Evolutionary conservation across 768 basidiomycete genomes (phyloP), one percentile per base, ranked within the genome.

Genomic region (Serendipita vermifera): DNA sequence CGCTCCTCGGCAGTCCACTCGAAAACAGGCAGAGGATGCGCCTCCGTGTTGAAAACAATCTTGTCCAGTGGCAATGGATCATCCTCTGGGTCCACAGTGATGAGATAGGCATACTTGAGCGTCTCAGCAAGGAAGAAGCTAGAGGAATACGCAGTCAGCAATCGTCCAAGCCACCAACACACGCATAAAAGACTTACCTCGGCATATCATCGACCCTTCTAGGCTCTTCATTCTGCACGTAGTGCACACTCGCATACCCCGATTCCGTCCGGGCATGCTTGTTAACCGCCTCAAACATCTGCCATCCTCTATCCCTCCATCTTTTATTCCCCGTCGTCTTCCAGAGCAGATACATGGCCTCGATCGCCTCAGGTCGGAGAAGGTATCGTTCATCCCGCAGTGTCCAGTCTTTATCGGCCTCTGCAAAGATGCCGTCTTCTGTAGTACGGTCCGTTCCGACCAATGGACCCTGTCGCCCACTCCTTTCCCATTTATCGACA

Each of bases 301-400:
- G 39, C 65, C 65, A 66, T 22, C 60, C 64, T 15, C 65, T 58
- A 27, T 66, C 61, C 20, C 65, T 55, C 65, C 65, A 66, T 7
- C 58, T 43, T 15, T 54, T 29, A 54, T 64, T 59, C 27, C 58
- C 59, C 13, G 63, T 64, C 9, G 57, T 61, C 55, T 60, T 61
- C 55, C 56, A 64, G 55, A 64, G 22, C 38, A 59, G 20, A 43
- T 40, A 59, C 58, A 59, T 59, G 20, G 59, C 58, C 43, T 64
- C 63, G 22, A 64, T 27, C 24, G 63, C 64, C 63, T 64, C 64
- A 9, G 64, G 64, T 33, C 64, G 22, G 11, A 64, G 55, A 17
- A 61, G 57, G 48, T 64, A 64, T 17, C 38, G 26, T 27, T 54
- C 46, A 3, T 41, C 38, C 2, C 48, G 27, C 3, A 46, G 13